Evolutionary conservation across 2,329 filamentous ascomycete genomes (phyloP), one percentile per base, ranked within the genome.

Genomic region (Talaromyces amestolkiae): DNA sequence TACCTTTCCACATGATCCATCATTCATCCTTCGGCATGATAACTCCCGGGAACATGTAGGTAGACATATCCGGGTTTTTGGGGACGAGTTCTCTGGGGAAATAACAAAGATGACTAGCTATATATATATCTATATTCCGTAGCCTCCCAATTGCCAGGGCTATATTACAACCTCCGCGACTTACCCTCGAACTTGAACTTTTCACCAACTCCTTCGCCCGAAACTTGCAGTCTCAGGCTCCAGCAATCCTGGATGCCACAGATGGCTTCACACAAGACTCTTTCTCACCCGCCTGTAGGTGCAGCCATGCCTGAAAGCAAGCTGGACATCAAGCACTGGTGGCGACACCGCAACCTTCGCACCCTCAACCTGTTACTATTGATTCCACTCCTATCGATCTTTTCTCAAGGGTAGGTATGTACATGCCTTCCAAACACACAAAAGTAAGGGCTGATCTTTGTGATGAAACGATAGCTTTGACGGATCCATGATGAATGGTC

Each of bases 401-500:
- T 58, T 15, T 58, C 54, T 24, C 54, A 58, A 58, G 54, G 54
- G 54, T 58, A 39, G 39, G 6, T 39, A 3, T 17, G 49, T 31
- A 11, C 49, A n/a, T 8, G 9, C 17, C 10, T 53, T 53, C 10
- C 10, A 22, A 31, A 53, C 24, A 53, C 24, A 3, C 10, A n/a
- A 53, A 31, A 53, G 24, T 11, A 53, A 53, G 49, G 24, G 24
- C 49, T 53, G 22, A 53, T 24, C 22, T 53, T 53, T 53, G 49
- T 35, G 54, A 37, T 58, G 54, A 39, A 24, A 37, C 31, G 54
- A 37, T 39, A 39, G 54, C 10, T 58, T 61, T 15, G 58, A 61
- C 13, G 39, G 39, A 17, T 47, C 58, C 11, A 61, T 80, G 75
- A 71, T 82, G 63, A 81, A 82, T 69, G 80, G 79, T 61, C 73